phyloP scores from a whole-genome alignment of 495 filamentous ascomycete genomes.

The Aspergillus baeticus region DNA sequence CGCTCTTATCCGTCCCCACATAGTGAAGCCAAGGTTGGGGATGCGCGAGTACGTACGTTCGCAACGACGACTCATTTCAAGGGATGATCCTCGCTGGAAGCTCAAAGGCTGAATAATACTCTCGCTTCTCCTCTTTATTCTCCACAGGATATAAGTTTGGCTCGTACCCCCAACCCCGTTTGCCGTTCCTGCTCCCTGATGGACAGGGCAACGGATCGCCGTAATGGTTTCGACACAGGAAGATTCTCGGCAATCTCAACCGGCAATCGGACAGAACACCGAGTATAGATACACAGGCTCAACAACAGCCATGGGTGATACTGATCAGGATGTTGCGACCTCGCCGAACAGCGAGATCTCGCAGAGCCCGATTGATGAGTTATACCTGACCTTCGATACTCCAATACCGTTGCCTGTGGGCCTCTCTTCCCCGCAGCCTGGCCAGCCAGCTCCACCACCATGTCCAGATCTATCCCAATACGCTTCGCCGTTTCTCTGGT shows the following conservation, averaged over 20 bases:
- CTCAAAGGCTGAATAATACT: slow-evolving; percentile 10
- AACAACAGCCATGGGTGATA: neutral
- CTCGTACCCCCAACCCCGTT: neutral
- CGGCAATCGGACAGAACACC: slow-evolving; percentile 9
- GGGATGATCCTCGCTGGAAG: slow-evolving; percentile 2
- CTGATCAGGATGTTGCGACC: neutral
- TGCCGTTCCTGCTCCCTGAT: neutral
- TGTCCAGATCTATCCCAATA: slow-evolving; percentile 65
- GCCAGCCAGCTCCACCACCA: slow-evolving; percentile 45
- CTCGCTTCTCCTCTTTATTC: neutral
- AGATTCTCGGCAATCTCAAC: slow-evolving; percentile 1
- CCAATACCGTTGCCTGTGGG: slow-evolving; percentile 57
- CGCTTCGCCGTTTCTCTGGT: slow-evolving; percentile 74
- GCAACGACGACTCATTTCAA: neutral
- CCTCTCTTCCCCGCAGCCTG: slow-evolving; percentile 27
- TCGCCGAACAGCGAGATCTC: neutral
- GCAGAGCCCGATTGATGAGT: slow-evolving; percentile 50
- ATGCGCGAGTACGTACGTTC: neutral
- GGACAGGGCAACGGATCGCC: neutral
- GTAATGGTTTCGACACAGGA: neutral
- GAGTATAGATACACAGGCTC: neutral
- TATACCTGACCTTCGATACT: slow-evolving; percentile 75
- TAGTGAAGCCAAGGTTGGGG: slow-evolving; percentile 1
- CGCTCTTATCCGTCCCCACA: neutral
- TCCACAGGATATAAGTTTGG: neutral